Evolutionary conservation across 2,329 filamentous ascomycete species (phyloP).

Genomic region (Neofusicoccum kwambonambiense): DNA sequence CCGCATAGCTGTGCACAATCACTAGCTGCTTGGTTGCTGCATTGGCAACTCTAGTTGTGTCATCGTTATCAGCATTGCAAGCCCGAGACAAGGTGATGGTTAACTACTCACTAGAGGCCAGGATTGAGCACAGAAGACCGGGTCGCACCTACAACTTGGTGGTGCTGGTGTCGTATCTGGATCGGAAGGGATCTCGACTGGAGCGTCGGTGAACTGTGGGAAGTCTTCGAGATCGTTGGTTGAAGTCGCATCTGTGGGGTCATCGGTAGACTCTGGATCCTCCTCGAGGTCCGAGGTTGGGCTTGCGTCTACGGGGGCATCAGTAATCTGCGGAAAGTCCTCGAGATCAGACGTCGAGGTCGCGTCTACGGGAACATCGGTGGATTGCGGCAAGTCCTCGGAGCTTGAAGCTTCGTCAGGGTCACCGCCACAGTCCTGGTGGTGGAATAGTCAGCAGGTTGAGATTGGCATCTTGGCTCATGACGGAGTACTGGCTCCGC

Average conservation of each 20-base stretch:
- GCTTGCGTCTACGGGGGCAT: neutral
- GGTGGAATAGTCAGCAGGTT: neutral
- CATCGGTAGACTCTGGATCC: neutral
- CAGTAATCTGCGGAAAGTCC: neutral
- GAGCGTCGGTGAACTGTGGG: neutral
- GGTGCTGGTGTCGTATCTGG: neutral
- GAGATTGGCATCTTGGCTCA: too few species aligned
- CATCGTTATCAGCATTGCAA: neutral
- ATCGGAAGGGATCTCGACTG: neutral
- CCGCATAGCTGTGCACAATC: neutral
- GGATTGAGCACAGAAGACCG: neutral
- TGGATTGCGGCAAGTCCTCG: too few species aligned
- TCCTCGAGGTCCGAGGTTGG: neutral
- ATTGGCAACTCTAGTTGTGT: neutral
- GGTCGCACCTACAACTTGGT: neutral
- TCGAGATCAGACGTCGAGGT: neutral
- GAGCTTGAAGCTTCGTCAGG: too few species aligned
- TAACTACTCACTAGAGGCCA: neutral
- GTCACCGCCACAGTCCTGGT: neutral
- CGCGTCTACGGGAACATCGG: neutral
- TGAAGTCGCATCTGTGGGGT: neutral
- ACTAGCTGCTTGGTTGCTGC: conserved; percentile 2
- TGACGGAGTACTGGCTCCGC: too few species aligned
- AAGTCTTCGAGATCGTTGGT: neutral
- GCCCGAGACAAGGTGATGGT: neutral